Evolutionary conservation across 805 yeast species (phyloP).

Genomic region (Maudiozyma bulderi): DNA sequence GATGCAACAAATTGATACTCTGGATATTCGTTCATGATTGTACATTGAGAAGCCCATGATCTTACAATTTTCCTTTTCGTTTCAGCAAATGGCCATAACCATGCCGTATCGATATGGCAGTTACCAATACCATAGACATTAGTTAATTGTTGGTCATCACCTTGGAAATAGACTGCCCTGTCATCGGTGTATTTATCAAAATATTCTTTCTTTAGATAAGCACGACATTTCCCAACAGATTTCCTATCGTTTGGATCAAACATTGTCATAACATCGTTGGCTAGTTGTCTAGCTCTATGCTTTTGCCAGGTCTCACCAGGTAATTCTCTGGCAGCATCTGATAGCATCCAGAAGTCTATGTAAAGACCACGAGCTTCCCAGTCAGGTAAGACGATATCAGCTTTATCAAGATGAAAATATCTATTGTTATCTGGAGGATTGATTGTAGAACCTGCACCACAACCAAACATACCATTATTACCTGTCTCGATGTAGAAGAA

Average conservation of each 20-base stretch:
- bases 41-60: slow-evolving; percentile 90
- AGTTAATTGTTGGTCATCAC: slow-evolving; percentile 27
- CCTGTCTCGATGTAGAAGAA: slow-evolving; percentile 77
- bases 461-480: slow-evolving; percentile 92
- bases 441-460: slow-evolving; percentile 50
- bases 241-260: slow-evolving; percentile 64
- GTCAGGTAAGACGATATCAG: slow-evolving; percentile 77
- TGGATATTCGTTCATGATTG: slow-evolving; percentile 76
- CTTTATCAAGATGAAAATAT: slow-evolving; percentile 54
- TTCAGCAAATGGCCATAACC: slow-evolving; percentile 99
- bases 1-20: slow-evolving; percentile 92
- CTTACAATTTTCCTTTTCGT: slow-evolving; percentile 87
- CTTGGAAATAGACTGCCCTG: slow-evolving; percentile 49
- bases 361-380: slow-evolving; percentile 66
- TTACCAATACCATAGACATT: slow-evolving; percentile 84
- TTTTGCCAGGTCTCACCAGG: slow-evolving; percentile 71
- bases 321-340: slow-evolving; percentile 87
- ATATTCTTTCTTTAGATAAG: slow-evolving; percentile 45
- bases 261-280: slow-evolving; percentile 71
- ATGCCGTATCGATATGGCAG: slow-evolving; percentile 96
- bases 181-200: slow-evolving; percentile 61
- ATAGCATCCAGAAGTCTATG: slow-evolving; percentile 78
- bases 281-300: slow-evolving; percentile 69
- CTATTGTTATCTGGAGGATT: slow-evolving; percentile 65
- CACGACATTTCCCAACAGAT: slow-evolving; percentile 53